Conservation (phyloP, 164 flowering plant genomes). For the Tinospora cordifolia region DNA sequence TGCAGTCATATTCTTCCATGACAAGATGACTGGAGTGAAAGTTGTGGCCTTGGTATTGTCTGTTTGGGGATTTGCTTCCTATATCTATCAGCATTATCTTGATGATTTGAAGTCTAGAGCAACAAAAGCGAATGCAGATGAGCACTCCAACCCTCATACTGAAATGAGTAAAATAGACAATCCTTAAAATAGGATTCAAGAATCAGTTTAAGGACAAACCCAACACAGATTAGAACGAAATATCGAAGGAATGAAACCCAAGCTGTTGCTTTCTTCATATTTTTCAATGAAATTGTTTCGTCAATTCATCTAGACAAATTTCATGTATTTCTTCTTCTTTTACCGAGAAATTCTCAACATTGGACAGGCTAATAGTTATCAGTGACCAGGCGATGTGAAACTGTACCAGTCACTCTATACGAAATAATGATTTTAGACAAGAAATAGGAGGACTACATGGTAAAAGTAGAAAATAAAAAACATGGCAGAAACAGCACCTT, state of each 20-base stretch:
- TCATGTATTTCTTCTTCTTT: background rate
- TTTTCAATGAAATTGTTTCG: background rate
- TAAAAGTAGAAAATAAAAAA: no score
- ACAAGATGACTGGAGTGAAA: slow-evolving; percentile 26
- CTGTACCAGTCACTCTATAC: background rate
- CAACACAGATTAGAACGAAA: background rate
- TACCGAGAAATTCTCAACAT: background rate
- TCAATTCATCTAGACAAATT: background rate
- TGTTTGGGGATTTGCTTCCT: slow-evolving; percentile 24
- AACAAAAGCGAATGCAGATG: background rate
- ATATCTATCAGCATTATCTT: slow-evolving; percentile 21
- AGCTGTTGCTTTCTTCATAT: background rate
- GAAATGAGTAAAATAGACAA: background rate
- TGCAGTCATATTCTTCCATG: slow-evolving; percentile 26
- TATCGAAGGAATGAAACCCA: background rate
- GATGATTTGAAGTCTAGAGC: slow-evolving; percentile 12
- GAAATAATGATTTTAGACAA: no score
- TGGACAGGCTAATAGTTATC: background rate
- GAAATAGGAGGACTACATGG: no score
- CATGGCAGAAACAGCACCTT: no score
- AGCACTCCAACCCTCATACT: background rate
- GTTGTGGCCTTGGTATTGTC: slow-evolving; percentile 23
- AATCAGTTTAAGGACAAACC: background rate
- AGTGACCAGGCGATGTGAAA: background rate
- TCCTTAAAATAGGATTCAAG: background rate